Evolutionary conservation across 495 filamentous ascomycete species (phyloP), one percentile per base, ranked within the genome.

Genomic region (Cairneyella variabilis): DNA sequence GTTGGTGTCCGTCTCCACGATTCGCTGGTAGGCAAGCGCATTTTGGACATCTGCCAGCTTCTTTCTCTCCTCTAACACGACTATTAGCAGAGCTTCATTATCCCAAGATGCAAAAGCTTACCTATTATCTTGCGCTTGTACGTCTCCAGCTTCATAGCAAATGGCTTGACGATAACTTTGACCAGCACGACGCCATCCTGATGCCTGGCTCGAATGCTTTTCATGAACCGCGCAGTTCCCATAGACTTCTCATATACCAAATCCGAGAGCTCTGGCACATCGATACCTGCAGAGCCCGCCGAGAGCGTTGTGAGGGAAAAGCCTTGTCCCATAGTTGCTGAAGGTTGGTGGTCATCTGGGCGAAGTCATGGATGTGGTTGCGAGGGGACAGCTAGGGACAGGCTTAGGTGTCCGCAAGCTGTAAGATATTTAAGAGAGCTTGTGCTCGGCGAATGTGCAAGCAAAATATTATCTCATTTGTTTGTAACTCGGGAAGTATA

Each of bases 191-290:
- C 72, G 42, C 95, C 93, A 76, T 96, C 86, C 42, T 84, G 84
- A 65, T 95, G 86, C 43, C 90, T 77, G 16, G 95, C 95, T 54
- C 91, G 82, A 57, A 97, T 91, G 58, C 86, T 92, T 70, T 97
- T 97, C 84, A 97, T 92, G 64, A 99, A 97, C 25, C 93, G 82
- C n/a, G 90, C 91, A 50, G 84, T 86, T 41, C 93, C 95, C 64
- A 97, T 83, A 14, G 90, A 88, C 69, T 86, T 91, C 69, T 99
- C 93, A 75, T 96, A 96, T 25, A 81, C 77, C 57, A 97, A 68
- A 64, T 97, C 91, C 36, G 85, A 78, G 34, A 97, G 80, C 76
- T 97, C 95, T 32, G 91, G 86, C 17, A 95, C 83, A 69, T 97
- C 93, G 69, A 97, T 96, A 57, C 88, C 88, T 43, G 91, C 90